Conservation (phyloP, 2,329 filamentous ascomycete genomes). For the Xylariaceae sp. region DNA sequence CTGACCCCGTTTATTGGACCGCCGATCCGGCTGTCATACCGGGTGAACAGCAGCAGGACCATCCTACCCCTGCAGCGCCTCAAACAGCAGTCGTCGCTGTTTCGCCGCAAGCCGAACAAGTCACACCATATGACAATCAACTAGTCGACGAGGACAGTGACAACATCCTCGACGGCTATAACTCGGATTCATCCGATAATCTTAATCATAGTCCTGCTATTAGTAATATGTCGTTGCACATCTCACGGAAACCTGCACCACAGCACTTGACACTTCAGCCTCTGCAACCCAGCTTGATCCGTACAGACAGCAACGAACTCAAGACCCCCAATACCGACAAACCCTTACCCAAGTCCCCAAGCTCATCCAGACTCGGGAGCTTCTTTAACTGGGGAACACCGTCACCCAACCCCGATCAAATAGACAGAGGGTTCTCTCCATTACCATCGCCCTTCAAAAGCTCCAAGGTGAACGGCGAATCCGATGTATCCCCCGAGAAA, state of each 20-base stretch:
- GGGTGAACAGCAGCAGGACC: conserved; percentile 27
- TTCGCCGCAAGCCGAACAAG: conserved; percentile 42
- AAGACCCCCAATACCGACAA: conserved; percentile 48
- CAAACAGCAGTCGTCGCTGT: conserved; percentile 41
- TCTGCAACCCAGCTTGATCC: conserved; percentile 32
- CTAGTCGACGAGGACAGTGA: conserved; percentile 35
- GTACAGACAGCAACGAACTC: conserved; percentile 24
- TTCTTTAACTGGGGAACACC: conserved; percentile 53
- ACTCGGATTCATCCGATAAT: conserved; percentile 34
- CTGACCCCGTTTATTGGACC: conserved; percentile 17
- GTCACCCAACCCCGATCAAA: conserved; percentile 47
- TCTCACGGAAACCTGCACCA: conserved; percentile 45
- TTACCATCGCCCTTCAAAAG: conserved; percentile 48
- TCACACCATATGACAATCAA: conserved; percentile 39
- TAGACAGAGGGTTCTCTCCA: conserved; percentile 44
- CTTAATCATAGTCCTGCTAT: conserved; percentile 36
- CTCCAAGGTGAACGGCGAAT: conserved; percentile 35
- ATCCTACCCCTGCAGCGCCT: conserved; percentile 40
- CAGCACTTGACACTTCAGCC: conserved; percentile 50
- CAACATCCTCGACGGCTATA: conserved; percentile 32
- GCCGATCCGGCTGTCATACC: conserved; percentile 21
- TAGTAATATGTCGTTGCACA: conserved; percentile 46
- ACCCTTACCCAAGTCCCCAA: conserved; percentile 52
- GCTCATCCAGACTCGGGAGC: conserved; percentile 45
- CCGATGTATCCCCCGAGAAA: conserved; percentile 42